Evolutionary conservation across 2,329 filamentous ascomycete species (phyloP), one percentile per base, ranked within the genome.

Genomic region (Byssochlamys sp.): DNA sequence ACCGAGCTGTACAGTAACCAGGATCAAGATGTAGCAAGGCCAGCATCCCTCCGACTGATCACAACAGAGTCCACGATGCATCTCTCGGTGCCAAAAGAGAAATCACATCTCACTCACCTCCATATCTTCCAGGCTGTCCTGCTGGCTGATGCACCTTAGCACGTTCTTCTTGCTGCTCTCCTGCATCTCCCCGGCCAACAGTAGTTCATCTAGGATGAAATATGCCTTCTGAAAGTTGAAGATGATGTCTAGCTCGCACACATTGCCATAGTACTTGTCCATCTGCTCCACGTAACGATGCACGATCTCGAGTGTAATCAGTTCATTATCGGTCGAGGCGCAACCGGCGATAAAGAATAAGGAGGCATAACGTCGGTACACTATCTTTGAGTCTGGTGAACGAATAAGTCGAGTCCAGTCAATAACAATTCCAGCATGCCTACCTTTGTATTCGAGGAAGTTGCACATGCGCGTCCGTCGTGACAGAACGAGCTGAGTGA

Each of bases 181-280:
- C 76, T 99, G 94, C 78, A 99, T 85, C 76, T 99, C 94, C 60
- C 94, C 94, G 4, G 94, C 94, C 65, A 99, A 81, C 63, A 99
- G 81, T 61, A 99, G 83, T 78, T 99, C 94, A 73, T 99, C 94
- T 52, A 99, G 84, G 66, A 99, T 99, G 77, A 97, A 99, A 77
- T 99, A 99, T 59, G 94, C 94, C 77, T 99, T 99, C 67, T 96
- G 95, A 75, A 99, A 99, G 73, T 96, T 97, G 84, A 99, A 99
- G 75, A 99, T 99, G 77, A 97, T 96, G 75, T 97, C 91, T 63
- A 99, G 84, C 79, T 99, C 94, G 85, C 94, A 99, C 59, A 99
- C 94, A 75, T 99, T 99, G 75, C 94, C 94, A 75, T 97, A 99
- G 80, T 99, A 99, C 76, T 99, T 99, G 82, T 99, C 94, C 94